Conservation (phyloP, 2,329 filamentous ascomycete species). For the Fusarium fracticaudum region DNA sequence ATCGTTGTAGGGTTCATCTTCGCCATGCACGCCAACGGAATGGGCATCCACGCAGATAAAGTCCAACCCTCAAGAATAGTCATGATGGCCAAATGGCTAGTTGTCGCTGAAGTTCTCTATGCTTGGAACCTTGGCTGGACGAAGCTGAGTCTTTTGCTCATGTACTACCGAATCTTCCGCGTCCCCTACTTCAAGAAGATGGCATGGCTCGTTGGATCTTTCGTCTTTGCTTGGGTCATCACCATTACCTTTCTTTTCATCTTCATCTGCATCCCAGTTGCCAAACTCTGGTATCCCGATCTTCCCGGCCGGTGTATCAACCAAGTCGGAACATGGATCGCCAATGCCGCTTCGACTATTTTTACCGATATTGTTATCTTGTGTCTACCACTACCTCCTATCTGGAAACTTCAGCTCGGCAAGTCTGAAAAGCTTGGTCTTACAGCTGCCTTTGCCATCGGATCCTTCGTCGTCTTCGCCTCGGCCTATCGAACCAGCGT, state of each 20-base stretch:
- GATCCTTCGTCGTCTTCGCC: slow-evolving; percentile 59
- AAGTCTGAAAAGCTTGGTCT: slow-evolving; percentile 55
- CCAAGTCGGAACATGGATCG: slow-evolving; percentile 60
- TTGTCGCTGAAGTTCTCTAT: slow-evolving; percentile 60
- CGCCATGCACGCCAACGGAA: slow-evolving; percentile 56
- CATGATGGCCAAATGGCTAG: slow-evolving; percentile 57
- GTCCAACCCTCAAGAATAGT: slow-evolving; percentile 51
- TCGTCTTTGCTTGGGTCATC: slow-evolving; percentile 59
- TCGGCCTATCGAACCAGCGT: slow-evolving; percentile 59
- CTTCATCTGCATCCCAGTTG: slow-evolving; percentile 62
- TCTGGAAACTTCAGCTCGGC: slow-evolving; percentile 57
- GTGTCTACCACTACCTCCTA: slow-evolving; percentile 54
- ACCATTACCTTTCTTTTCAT: slow-evolving; percentile 59
- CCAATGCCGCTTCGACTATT: slow-evolving; percentile 59
- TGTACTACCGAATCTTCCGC: slow-evolving; percentile 64
- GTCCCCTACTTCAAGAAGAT: slow-evolving; percentile 54
- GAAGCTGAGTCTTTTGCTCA: slow-evolving; percentile 60
- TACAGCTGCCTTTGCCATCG: slow-evolving; percentile 55
- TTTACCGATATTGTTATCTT: slow-evolving; percentile 58
- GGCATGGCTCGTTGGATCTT: slow-evolving; percentile 51
- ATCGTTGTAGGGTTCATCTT: slow-evolving; percentile 59
- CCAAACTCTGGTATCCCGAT: slow-evolving; percentile 58
- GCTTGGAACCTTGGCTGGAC: slow-evolving; percentile 59
- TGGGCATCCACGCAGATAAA: slow-evolving; percentile 57
- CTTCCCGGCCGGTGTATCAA: slow-evolving; percentile 59